phyloP scores from a whole-genome alignment of 768 basidiomycete genomes.

The Podaxis sp. region DNA sequence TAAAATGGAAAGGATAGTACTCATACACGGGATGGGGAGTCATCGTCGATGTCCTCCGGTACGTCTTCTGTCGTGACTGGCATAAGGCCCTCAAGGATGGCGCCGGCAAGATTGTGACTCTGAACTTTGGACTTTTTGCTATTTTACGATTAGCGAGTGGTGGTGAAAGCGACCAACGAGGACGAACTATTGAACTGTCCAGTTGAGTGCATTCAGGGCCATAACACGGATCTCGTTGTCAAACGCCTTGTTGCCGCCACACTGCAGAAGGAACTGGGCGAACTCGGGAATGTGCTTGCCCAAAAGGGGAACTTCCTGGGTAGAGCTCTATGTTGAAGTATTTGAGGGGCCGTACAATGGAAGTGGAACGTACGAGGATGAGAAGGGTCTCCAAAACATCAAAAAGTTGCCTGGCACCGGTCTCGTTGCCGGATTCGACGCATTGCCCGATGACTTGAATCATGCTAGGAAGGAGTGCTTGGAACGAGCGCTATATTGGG shows the following conservation, averaged over 20 bases:
- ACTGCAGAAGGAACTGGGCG: conserved; percentile 81
- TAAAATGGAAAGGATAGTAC: not conserved
- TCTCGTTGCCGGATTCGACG: conserved; percentile 75
- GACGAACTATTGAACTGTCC: conserved; percentile 93
- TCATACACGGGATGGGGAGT: conserved; percentile 84
- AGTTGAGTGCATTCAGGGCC: conserved; percentile 89
- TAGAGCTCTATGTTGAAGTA: conserved; percentile 11
- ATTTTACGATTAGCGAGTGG: conserved; percentile 10
- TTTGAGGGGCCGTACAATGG: not conserved
- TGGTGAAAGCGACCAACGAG: not conserved
- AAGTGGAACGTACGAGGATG: conserved; percentile 61
- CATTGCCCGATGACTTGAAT: conserved; percentile 84
- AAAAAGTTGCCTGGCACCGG: conserved; percentile 81
- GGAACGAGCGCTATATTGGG: conserved; percentile 69
- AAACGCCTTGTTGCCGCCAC: conserved; percentile 73
- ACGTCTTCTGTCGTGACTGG: conserved; percentile 93
- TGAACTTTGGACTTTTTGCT: conserved; percentile 98
- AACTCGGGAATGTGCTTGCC: conserved; percentile 85
- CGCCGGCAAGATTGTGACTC: conserved; percentile 73
- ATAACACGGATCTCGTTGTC: conserved; percentile 83
- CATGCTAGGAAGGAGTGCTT: conserved; percentile 81
- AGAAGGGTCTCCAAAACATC: conserved; percentile 95
- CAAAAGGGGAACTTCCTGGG: conserved; percentile 89
- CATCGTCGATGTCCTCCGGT: conserved; percentile 90
- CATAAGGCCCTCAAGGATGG: conserved; percentile 88